Evolutionary conservation across 1,284 basidiomycete genomes (phyloP).

Genomic region (Malassezia yamatoensis): DNA sequence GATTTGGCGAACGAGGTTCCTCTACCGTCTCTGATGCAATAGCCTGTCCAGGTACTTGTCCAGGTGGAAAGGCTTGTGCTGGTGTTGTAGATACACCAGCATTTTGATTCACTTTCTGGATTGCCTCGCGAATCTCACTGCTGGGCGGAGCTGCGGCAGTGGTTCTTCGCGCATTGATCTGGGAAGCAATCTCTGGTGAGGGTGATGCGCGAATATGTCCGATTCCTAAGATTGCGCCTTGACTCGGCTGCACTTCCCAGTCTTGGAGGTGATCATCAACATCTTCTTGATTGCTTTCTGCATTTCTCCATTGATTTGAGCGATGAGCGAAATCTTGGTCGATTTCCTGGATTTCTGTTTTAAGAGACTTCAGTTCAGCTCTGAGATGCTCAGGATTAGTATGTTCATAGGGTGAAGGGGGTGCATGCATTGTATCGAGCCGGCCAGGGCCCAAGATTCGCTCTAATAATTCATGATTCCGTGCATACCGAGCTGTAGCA

Average conservation of each 20-base stretch:
- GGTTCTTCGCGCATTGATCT: background rate
- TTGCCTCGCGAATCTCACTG: background rate
- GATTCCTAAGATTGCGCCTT: constrained; percentile 30
- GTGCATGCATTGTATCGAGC: constrained; percentile 31
- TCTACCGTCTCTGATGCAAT: too few species aligned
- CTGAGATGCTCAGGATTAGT: constrained; percentile 22
- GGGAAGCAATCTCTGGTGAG: constrained; percentile 5
- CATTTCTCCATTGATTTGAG: background rate
- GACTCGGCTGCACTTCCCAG: constrained; percentile 24
- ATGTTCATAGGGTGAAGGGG: constrained; percentile 29
- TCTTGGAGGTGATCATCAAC: constrained; percentile 1
- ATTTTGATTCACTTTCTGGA: background rate
- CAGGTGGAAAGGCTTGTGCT: background rate
- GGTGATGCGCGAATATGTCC: constrained; percentile 28
- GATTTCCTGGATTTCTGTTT: constrained; percentile 15
- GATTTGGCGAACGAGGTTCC: too few species aligned
- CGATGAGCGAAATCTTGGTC: background rate
- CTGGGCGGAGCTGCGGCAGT: background rate
- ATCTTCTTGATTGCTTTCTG: constrained; percentile 1
- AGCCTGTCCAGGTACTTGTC: background rate
- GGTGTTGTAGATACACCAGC: background rate
- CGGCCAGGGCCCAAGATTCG: constrained; percentile 37
- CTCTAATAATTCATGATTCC: constrained; percentile 40
- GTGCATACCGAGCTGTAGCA: constrained; percentile 36
- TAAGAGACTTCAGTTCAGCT: constrained; percentile 15